phyloP scores from a whole-genome alignment of 2,329 filamentous ascomycete genomes.

The Pochonia chlamydosporia region DNA sequence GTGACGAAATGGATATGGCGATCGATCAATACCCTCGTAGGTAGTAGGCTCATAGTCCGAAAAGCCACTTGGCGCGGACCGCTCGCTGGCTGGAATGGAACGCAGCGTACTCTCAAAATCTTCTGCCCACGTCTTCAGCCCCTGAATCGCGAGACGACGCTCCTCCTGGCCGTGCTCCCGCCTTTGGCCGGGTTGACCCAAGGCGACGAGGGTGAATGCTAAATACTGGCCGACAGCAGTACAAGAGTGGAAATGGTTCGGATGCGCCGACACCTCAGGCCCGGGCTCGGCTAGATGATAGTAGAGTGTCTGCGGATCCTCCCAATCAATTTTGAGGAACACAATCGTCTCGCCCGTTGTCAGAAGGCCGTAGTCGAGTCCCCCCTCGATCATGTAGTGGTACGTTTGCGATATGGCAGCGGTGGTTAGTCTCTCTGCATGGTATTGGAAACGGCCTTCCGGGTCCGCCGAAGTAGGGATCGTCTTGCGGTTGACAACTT shows the following conservation, averaged over 20 bases:
- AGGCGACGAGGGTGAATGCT: conserved; percentile 23
- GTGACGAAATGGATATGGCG: conserved; percentile 5
- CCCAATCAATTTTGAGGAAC: conserved; percentile 32
- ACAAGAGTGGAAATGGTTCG: conserved; percentile 12
- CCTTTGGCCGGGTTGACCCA: conserved; percentile 9
- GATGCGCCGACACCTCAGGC: conserved; percentile 18
- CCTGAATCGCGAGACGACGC: neutral
- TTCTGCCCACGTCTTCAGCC: conserved; percentile 11
- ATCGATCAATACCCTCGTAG: conserved; percentile 15
- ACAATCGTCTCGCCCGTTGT: conserved; percentile 37
- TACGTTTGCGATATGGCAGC: conserved; percentile 42
- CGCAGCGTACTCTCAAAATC: conserved; percentile 19
- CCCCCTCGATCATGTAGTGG: conserved; percentile 41
- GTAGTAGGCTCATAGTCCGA: conserved; percentile 12
- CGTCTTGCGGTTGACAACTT: conserved; percentile 24
- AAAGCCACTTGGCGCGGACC: conserved; percentile 9
- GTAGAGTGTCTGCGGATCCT: conserved; percentile 18
- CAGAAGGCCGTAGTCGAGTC: conserved; percentile 38
- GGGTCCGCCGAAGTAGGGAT: conserved; percentile 18
- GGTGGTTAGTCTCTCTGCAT: conserved; percentile 30
- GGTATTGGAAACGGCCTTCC: conserved; percentile 27
- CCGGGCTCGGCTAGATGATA: conserved; percentile 26
- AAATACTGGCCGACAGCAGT: conserved; percentile 22
- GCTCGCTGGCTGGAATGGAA: conserved; percentile 15
- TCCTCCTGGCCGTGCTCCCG: neutral